phyloP scores from a whole-genome alignment of 148 eudicot species.

The Linanthus parryae region DNA sequence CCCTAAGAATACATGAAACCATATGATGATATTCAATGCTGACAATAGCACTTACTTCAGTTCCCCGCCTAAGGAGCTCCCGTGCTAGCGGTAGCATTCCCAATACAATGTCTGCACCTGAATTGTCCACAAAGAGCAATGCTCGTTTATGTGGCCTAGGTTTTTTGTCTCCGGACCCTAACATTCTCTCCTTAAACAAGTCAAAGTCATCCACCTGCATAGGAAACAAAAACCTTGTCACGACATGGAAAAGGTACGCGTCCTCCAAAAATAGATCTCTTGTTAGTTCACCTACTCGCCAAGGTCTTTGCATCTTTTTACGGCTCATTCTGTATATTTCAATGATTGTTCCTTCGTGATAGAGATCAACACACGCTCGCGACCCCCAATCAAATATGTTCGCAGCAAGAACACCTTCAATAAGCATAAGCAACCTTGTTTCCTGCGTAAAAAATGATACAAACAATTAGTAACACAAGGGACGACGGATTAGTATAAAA shows the following conservation, averaged over 20 bases:
- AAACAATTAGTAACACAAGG: constrained; percentile 2
- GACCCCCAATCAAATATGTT: constrained; percentile 99
- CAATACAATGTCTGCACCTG: constrained; percentile 88
- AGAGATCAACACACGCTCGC: constrained; percentile 98
- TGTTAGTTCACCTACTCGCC: constrained; percentile 52
- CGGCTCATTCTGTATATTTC: constrained; percentile 99
- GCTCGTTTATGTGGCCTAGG: constrained; percentile 72
- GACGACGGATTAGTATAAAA: neutral
- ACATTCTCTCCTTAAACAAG: constrained; percentile 66
- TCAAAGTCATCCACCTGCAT: constrained; percentile 96
- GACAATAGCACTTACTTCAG: constrained; percentile 47
- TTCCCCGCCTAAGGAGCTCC: constrained; percentile 92
- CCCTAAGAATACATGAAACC: too few relatives aligned
- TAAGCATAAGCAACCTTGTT: constrained; percentile 64
- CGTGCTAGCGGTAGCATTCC: constrained; percentile 98
- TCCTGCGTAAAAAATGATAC: constrained; percentile 44
- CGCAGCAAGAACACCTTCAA: constrained; percentile 98
- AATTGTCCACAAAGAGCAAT: constrained; percentile 85
- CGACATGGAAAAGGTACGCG: neutral
- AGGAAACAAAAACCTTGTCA: constrained; percentile 9
- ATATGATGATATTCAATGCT: too few relatives aligned
- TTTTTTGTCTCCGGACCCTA: constrained; percentile 56
- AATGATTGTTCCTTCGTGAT: constrained; percentile 91
- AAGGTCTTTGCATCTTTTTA: constrained; percentile 95
- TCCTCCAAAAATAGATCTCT: neutral